phyloP scores from a whole-genome alignment of 176 grass and related monocot species.

The Typha latifolia region DNA sequence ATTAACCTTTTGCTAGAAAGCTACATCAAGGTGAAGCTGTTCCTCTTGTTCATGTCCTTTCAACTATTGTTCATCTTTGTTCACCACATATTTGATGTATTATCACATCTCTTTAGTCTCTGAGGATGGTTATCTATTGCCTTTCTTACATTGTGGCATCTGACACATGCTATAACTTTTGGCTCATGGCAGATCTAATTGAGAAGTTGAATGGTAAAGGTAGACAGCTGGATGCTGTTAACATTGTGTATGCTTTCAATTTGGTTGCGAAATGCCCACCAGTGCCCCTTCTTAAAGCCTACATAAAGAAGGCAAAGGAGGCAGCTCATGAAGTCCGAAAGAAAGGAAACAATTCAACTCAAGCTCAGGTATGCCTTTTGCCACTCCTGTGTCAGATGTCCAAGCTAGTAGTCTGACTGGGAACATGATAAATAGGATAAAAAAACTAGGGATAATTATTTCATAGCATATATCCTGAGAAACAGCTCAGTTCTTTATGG shows the following conservation, averaged over 20 bases:
- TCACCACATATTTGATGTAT: too few relatives aligned
- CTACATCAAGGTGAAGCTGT: too few relatives aligned
- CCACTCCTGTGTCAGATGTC: neutral
- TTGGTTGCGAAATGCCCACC: slow-evolving; percentile 30
- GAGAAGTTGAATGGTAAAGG: slow-evolving; percentile 39
- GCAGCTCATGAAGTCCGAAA: slow-evolving; percentile 22
- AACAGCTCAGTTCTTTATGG: too few relatives aligned
- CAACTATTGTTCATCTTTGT: too few relatives aligned
- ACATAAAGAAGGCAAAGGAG: slow-evolving; percentile 27
- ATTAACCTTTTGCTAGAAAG: too few relatives aligned
- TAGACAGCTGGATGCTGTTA: slow-evolving; percentile 14
- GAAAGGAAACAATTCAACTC: slow-evolving; percentile 8
- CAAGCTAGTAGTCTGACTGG: neutral
- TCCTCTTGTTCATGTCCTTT: too few relatives aligned
- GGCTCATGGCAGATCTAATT: slow-evolving; percentile 40
- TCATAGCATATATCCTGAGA: too few relatives aligned
- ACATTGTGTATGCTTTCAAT: slow-evolving; percentile 23
- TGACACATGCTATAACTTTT: neutral
- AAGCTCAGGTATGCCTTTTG: slow-evolving; percentile 23
- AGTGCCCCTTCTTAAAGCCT: slow-evolving; percentile 33
- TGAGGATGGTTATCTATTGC: neutral
- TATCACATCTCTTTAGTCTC: too few relatives aligned
- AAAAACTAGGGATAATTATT: slow-evolving; percentile 1
- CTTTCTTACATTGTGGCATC: neutral
- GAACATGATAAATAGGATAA: neutral